Evolutionary conservation across 2,329 filamentous ascomycete species (phyloP), one percentile per base, ranked within the genome.

Genomic region (Tolypocladium tropicale): DNA sequence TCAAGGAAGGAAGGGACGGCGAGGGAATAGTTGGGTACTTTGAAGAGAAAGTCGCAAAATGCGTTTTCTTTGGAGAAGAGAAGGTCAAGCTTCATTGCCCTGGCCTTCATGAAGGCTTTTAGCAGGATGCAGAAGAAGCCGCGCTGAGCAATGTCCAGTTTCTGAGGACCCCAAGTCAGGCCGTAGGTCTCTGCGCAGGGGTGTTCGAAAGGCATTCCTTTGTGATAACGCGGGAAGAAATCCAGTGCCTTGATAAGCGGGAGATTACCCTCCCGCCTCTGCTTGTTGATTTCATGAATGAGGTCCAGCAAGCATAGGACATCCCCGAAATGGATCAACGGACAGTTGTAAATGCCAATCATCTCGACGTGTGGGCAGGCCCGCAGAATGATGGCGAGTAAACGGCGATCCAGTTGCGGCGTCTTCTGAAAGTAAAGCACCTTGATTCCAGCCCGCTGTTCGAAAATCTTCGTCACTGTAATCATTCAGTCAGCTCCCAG

Each of bases 271-370:
- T 53, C 25, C 5, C 53, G 54, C 0, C 71, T 65, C 3, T 59
- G 46, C 14, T 37, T 7, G 48, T 74, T 74, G 48, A 74, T 59
- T 48, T 73, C 70, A 34, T 67, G 54, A 23, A 74, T 70, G 2
- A 73, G 56, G 53, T 74, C 70, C 1, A 74, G 59, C 0, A 74
- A 54, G 12, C 60, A 63, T 1, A 70, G 53, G 0, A 71, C 55
- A 25, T 74, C 71, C 11, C 69, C 71, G n/a, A 71, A 63, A 32
- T 72, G 67, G 5, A 74, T 59, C 1, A 73, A 56, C 0, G 69
- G 70, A 30, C 72, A 74, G 52, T 70, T 64, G 54, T 73, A 74
- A 2, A 74, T 60, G 2, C 72, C 70, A 16, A 74, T 1, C 63
- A 67, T 69, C 4, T 59, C 63, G 10, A 73, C 58, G 1, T 67